These are phyloP conservation scores for Trametes versicolor DNA, from an alignment of 1,284 basidiomycete genomes.

Conservation along the genomic window DNA sequence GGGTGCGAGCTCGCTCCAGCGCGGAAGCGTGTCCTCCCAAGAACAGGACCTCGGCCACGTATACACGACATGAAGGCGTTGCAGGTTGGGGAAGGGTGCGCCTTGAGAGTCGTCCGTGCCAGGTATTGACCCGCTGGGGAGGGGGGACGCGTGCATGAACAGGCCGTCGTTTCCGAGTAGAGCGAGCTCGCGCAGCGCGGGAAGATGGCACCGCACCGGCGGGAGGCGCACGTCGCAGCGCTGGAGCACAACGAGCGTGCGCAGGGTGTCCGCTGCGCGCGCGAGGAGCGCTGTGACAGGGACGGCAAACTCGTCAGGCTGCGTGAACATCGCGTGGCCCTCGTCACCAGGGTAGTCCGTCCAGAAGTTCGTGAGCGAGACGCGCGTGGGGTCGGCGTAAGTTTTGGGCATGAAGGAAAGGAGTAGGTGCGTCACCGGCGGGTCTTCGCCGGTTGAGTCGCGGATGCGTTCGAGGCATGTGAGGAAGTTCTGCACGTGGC, in stretches of 20 bases:
- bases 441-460: slow-evolving; percentile 1
- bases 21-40: slow-evolving; percentile 11
- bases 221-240: slow-evolving; percentile 31
- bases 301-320: slow-evolving; percentile 27
- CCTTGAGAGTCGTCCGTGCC: not conserved
- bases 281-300: slow-evolving; percentile 32
- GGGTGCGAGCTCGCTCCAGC: too few relatives aligned
- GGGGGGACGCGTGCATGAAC: slow-evolving; percentile 22
- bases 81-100: slow-evolving; percentile 28
- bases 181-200: slow-evolving; percentile 32
- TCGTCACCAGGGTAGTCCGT: slow-evolving; percentile 33
- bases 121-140: slow-evolving; percentile 16
- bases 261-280: slow-evolving; percentile 27
- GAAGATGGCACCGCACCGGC: slow-evolving; percentile 25
- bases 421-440: slow-evolving; percentile 27
- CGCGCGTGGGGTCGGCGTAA: slow-evolving; percentile 32
- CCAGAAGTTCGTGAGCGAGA: slow-evolving; percentile 25
- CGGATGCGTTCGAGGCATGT: slow-evolving; percentile 32
- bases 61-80: slow-evolving; percentile 29
- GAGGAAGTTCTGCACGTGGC: slow-evolving; percentile 27
- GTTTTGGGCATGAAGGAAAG: slow-evolving; percentile 29
- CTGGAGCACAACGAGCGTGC: slow-evolving; percentile 30
- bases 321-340: slow-evolving; percentile 23
- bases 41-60: slow-evolving; percentile 27
- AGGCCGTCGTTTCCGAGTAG: slow-evolving; percentile 32